A percentile compares a stretch with the other conserved stretches of the same genome.
These are phyloP conservation scores for Colletotrichum brevisporum DNA, from an alignment of 2,329 filamentous ascomycete species.

Conservation along the genomic window DNA sequence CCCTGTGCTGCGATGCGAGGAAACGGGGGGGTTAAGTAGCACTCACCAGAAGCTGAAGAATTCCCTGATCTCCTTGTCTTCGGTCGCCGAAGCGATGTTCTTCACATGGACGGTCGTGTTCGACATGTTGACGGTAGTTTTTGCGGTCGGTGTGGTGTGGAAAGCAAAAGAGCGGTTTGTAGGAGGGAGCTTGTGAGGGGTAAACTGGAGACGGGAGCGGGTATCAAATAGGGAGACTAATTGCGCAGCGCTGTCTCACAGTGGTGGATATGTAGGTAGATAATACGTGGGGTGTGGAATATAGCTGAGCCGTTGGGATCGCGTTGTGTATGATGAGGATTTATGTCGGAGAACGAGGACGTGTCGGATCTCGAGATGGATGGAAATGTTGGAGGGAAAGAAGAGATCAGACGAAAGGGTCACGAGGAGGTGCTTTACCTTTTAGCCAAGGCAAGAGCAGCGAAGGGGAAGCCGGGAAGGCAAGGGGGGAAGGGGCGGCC, in stretches of 20 bases:
- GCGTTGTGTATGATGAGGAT: constrained; percentile 20
- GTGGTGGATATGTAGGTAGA: constrained; percentile 11
- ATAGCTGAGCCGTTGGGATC: not conserved
- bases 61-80: constrained; percentile 91
- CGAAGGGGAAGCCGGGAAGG: not conserved
- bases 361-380: constrained; percentile 6
- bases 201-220: constrained; percentile 30
- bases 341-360: constrained; percentile 18
- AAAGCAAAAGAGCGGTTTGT: constrained; percentile 9
- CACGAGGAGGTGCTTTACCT: constrained; percentile 37
- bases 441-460: constrained; percentile 20
- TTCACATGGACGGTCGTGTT: constrained; percentile 84
- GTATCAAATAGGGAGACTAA: constrained; percentile 32
- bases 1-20: constrained; percentile 9
- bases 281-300: not conserved
- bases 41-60: constrained; percentile 97
- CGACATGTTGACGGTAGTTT: constrained; percentile 61
- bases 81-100: constrained; percentile 86
- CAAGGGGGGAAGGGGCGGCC: constrained; percentile 24
- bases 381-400: constrained; percentile 13
- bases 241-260: constrained; percentile 25
- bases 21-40: not conserved
- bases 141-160: constrained; percentile 25
- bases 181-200: constrained; percentile 38
- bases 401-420: constrained; percentile 36